Conservation (phyloP, 1,139 yeast species). For the Blastobotrys proliferans region DNA sequence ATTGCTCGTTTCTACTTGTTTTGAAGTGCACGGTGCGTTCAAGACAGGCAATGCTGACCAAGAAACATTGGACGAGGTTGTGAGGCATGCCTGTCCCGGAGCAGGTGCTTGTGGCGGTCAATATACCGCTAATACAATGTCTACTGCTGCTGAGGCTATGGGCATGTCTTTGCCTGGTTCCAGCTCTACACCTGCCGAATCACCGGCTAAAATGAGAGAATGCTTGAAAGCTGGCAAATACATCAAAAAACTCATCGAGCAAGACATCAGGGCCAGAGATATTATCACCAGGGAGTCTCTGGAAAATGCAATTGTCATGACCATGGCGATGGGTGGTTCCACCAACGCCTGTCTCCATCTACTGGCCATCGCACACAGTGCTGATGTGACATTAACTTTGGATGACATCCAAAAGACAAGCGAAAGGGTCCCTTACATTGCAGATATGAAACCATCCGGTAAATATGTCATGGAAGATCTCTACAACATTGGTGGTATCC, state of each 20-base stretch:
- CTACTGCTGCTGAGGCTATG: constrained; percentile 86
- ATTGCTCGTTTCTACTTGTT: constrained; percentile 79
- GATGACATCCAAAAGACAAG: constrained; percentile 87
- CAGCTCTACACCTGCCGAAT: constrained; percentile 79
- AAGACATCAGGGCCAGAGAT: constrained; percentile 76
- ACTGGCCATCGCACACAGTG: constrained; percentile 82
- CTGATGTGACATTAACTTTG: constrained; percentile 70
- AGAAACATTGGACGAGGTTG: constrained; percentile 71
- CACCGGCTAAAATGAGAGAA: constrained; percentile 65
- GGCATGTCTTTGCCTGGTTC: constrained; percentile 86
- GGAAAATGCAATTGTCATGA: constrained; percentile 83
- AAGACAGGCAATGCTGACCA: constrained; percentile 65
- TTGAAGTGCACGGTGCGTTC: constrained; percentile 86
- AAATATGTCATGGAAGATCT: constrained; percentile 91
- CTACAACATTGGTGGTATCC: constrained; percentile 79
- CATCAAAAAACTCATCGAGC: constrained; percentile 61
- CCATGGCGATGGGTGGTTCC: constrained; percentile 90
- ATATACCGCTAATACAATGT: constrained; percentile 95
- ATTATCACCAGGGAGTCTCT: constrained; percentile 80
- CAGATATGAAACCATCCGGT: constrained; percentile 91
- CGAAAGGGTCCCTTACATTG: constrained; percentile 77
- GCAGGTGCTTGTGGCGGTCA: constrained; percentile 97
- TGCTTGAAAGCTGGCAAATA: constrained; percentile 76
- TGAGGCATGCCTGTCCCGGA: constrained; percentile 85
- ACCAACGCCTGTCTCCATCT: constrained; percentile 86